These are phyloP conservation scores for Fusarium verrucosum DNA, from an alignment of 2,329 filamentous ascomycete genomes.

Conservation along the genomic window DNA sequence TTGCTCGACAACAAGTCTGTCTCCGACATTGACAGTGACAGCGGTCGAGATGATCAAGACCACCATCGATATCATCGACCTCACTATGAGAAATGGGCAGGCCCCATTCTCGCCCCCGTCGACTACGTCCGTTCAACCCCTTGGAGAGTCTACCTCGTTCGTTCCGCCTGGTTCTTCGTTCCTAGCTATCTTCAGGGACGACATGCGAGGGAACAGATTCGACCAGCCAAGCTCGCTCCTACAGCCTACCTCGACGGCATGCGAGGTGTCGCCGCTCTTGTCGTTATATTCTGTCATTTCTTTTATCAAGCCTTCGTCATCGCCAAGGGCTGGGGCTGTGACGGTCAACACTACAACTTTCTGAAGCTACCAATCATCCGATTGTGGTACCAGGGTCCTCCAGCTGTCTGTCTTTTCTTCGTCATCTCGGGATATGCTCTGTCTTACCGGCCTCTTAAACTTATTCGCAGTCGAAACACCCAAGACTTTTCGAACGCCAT, in stretches of 20 bases:
- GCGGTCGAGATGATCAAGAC: constrained; percentile 52
- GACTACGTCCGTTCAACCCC: constrained; percentile 47
- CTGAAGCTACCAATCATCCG: constrained; percentile 64
- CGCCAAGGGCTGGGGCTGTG: constrained; percentile 60
- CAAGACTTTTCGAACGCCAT: constrained; percentile 56
- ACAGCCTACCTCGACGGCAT: constrained; percentile 68
- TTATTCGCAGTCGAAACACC: constrained; percentile 51
- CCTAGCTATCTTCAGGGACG: constrained; percentile 63
- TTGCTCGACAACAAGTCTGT: constrained; percentile 56
- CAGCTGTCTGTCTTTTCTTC: constrained; percentile 69
- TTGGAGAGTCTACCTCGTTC: constrained; percentile 52
- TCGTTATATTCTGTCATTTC: constrained; percentile 67
- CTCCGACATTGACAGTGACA: constrained; percentile 56
- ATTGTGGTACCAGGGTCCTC: constrained; percentile 63
- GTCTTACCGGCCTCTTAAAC: constrained; percentile 61
- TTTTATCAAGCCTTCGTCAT: constrained; percentile 63
- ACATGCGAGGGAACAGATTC: constrained; percentile 53
- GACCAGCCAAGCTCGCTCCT: constrained; percentile 56
- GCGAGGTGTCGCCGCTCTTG: constrained; percentile 64
- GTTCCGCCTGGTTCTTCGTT: constrained; percentile 57
- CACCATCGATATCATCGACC: constrained; percentile 37
- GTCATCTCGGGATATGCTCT: constrained; percentile 70
- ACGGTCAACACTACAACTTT: constrained; percentile 55
- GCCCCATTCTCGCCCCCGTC: constrained; percentile 44
- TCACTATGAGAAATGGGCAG: constrained; percentile 47